Conservation (phyloP, 2,329 filamentous ascomycete species). For the Cephalotrichum gorgonifer region DNA sequence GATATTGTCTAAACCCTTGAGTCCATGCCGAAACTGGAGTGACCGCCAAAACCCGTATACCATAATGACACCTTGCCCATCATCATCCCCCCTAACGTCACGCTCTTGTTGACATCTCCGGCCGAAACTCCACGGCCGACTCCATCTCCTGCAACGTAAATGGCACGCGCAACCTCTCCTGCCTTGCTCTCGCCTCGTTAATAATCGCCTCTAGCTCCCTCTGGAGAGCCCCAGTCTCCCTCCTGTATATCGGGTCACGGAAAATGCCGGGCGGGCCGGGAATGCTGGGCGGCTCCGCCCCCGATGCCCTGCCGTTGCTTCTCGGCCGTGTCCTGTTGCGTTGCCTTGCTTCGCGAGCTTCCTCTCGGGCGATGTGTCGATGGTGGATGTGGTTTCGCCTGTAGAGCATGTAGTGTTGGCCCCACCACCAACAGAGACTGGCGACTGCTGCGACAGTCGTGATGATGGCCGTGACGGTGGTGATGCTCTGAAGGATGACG, state of each 20-base stretch:
- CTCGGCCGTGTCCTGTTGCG: not conserved
- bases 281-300: no score
- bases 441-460: not conserved
- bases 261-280: not conserved
- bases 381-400: not conserved
- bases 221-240: not conserved
- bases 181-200: not conserved
- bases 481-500: not conserved
- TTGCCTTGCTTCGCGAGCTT: not conserved
- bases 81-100: not conserved
- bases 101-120: not conserved
- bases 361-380: not conserved
- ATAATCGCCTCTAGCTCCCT: not conserved
- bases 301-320: no score
- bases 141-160: not conserved
- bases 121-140: not conserved
- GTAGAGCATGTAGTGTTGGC: not conserved
- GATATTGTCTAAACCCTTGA: not conserved
- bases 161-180: not conserved
- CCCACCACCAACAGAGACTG: not conserved
- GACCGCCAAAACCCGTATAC: not conserved
- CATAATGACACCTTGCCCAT: not conserved
- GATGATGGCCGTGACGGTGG: not conserved
- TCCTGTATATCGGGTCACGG: not conserved
- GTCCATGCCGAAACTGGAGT: not conserved